Evolutionary conservation across 2,329 filamentous ascomycete genomes (phyloP), one percentile per base, ranked within the genome.

Genomic region (Talaromyces sp.): DNA sequence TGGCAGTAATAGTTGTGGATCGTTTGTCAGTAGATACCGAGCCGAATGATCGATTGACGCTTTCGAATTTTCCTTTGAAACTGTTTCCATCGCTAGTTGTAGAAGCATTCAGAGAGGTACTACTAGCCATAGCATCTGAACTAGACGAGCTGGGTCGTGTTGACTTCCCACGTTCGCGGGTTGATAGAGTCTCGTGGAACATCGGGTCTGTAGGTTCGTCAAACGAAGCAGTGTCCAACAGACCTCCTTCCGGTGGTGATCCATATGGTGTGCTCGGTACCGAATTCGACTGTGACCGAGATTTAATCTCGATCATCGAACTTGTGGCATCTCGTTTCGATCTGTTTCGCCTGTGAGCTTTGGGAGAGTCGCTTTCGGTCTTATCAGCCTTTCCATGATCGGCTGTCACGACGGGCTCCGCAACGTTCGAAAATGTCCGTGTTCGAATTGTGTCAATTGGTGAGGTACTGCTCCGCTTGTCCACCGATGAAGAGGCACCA

Each of bases 291-390:
- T 84, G 81, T 0, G 88, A 85, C 18, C 84, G 81, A 18, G 80
- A 83, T n/a, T 88, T 86, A 42, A 91, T 79, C 42, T 86, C 86
- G 61, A 88, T 87, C 81, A 92, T 91, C 28, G 84, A 81, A 66
- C 80, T 84, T 23, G 83, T 81, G 25, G 88, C 88, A 70, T 85
- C 79, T 63, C 80, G 81, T 57, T 86, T 81, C 40, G 86, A 83
- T 16, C 46, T 60, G 21, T 57, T 44, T 37, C 63, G 58, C 18
- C 25, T 35, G 23, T 56, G 46, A 1, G 84, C 82, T 5, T 82
- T 81, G 35, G 83, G 84, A 1, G 80, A 69, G 14, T 78, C 83
- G 14, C 83, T 80, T 64, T 83, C 84, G 67, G 84, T 84, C 12
- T 86, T 81, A 64, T 92, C 88, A 21, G 86, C 86, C 65, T 88